Evolutionary conservation across 176 grass and related monocot genomes (phyloP).

Genomic region (Puya raimondii): DNA sequence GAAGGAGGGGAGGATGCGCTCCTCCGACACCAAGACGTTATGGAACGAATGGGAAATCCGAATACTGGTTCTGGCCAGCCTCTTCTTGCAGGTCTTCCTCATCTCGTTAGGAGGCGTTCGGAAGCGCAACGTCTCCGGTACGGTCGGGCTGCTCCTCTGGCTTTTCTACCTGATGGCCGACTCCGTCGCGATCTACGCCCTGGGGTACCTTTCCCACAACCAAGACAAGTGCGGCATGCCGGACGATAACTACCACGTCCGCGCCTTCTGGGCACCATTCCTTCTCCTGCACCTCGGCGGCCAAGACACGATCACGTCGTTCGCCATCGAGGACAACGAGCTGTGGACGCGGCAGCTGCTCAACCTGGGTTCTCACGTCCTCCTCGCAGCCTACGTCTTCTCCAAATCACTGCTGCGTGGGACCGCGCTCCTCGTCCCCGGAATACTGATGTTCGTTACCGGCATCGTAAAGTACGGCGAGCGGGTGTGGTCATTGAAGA

Average conservation of each 20-base stretch:
- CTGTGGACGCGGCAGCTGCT: conserved; percentile 44
- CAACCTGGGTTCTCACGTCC: conserved; percentile 43
- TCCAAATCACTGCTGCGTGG: neutral
- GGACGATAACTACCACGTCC: neutral
- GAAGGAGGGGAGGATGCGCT: too few relatives aligned
- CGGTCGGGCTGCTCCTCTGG: conserved; percentile 24
- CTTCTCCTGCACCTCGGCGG: conserved; percentile 69
- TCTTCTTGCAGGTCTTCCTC: conserved; percentile 7
- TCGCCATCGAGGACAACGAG: conserved; percentile 49
- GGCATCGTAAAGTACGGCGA: conserved; percentile 50
- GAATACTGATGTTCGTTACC: conserved; percentile 24
- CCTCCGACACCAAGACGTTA: neutral
- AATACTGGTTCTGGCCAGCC: neutral
- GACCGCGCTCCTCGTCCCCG: neutral
- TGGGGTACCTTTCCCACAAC: conserved; percentile 31
- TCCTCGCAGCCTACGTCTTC: conserved; percentile 32
- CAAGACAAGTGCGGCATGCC: neutral
- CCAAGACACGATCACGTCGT: conserved; percentile 53
- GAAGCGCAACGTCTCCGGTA: neutral
- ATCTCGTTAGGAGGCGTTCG: neutral
- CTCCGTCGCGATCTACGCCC: conserved; percentile 19
- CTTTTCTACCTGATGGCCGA: conserved; percentile 28
- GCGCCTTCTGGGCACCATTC: conserved; percentile 59
- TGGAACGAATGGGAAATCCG: neutral
- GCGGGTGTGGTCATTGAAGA: conserved; percentile 41